Evolutionary conservation across 768 basidiomycete genomes (phyloP).

Genomic region (Lentinula aciculospora): DNA sequence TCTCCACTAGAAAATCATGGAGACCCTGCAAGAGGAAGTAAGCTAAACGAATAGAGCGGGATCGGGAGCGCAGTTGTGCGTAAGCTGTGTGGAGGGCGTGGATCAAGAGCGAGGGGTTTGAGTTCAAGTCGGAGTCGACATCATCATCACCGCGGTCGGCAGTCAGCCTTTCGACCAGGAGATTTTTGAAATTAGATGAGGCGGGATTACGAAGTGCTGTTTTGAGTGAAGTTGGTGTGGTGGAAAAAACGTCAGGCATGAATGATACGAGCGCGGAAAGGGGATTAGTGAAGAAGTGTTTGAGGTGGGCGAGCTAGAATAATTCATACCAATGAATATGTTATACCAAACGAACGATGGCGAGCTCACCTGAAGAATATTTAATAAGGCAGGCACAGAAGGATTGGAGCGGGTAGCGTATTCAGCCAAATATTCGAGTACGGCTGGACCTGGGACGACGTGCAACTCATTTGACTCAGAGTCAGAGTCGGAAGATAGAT

Average conservation of each 20-base stretch:
- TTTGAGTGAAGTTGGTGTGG: slow-evolving; percentile 2
- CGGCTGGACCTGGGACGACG: slow-evolving; percentile 54
- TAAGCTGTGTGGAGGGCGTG: slow-evolving; percentile 32
- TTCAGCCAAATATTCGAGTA: slow-evolving; percentile 51
- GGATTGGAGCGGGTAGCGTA: slow-evolving; percentile 50
- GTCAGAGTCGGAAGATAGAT: slow-evolving; percentile 14
- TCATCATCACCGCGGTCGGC: not conserved
- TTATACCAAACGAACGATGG: no score
- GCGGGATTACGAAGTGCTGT: slow-evolving; percentile 10
- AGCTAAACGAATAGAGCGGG: slow-evolving; percentile 35
- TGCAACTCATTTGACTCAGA: no score
- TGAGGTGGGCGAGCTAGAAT: slow-evolving; percentile 55
- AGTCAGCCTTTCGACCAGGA: slow-evolving; percentile 28
- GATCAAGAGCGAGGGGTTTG: slow-evolving; percentile 24
- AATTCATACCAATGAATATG: not conserved
- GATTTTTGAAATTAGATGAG: slow-evolving; percentile 26
- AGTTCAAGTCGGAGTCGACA: not conserved
- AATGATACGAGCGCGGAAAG: slow-evolving; percentile 37
- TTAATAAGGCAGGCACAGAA: slow-evolving; percentile 52
- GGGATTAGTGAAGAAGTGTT: slow-evolving; percentile 62
- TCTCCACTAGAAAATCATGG: slow-evolving; percentile 34
- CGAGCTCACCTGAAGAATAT: slow-evolving; percentile 56
- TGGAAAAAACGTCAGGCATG: slow-evolving; percentile 11
- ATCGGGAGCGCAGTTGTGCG: slow-evolving; percentile 22
- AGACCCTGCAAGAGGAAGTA: slow-evolving; percentile 41